Conservation (phyloP, 129 eudicot genomes). For the Heracleum sosnowskyi region DNA sequence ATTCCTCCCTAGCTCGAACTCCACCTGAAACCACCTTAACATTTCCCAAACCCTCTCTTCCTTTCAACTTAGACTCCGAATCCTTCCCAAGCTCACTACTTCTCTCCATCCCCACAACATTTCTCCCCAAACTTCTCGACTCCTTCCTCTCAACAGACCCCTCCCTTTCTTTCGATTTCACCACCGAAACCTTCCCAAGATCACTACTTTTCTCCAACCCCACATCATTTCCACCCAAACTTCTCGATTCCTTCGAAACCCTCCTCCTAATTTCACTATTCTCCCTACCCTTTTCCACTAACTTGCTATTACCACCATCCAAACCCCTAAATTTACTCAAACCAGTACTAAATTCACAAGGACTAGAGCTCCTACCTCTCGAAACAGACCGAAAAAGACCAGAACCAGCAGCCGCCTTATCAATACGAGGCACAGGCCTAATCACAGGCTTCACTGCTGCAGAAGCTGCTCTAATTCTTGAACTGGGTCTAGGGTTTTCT, state of each 20-base stretch:
- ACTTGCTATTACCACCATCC: constrained; percentile 24
- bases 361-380: constrained; percentile 92
- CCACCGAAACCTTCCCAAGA: neutral
- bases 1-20: constrained; percentile 20
- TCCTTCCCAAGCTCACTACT: neutral
- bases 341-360: constrained; percentile 57
- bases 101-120: constrained; percentile 7
- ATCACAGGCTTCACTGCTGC: constrained; percentile 43
- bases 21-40: constrained; percentile 17
- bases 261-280: neutral
- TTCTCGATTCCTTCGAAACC: neutral
- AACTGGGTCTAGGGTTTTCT: constrained; percentile 53
- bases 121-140: constrained; percentile 1
- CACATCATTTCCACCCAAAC: constrained; percentile 4
- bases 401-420: constrained; percentile 14
- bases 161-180: constrained; percentile 7
- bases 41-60: constrained; percentile 3
- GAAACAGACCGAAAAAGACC: constrained; percentile 50
- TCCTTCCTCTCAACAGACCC: neutral
- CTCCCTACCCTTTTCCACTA: constrained; percentile 11
- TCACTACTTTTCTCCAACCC: constrained; percentile 2
- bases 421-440: constrained; percentile 49
- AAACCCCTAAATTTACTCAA: constrained; percentile 46
- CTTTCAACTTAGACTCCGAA: neutral
- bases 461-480: constrained; percentile 46